Percentiles rank a stretch among this genome's conserved stretches.
Evolutionary conservation across 2,329 filamentous ascomycete genomes (phyloP).

Genomic region (Berkeleyomyces rouxiae): DNA sequence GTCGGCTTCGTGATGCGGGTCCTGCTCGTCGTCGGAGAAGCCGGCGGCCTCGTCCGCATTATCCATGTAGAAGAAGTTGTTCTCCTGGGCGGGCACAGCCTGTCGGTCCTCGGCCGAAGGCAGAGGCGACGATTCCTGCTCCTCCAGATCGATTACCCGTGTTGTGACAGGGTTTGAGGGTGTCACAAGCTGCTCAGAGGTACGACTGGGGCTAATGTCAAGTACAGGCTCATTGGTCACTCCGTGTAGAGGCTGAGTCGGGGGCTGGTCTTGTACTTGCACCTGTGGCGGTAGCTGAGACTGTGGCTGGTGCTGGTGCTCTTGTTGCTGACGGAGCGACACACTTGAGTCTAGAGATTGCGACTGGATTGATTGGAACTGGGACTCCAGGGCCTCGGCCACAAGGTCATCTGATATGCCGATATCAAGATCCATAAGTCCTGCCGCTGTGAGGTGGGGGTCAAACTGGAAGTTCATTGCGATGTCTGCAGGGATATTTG

Average conservation of each 20-base stretch:
- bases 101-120: background rate
- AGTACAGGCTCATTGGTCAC: background rate
- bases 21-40: slow-evolving; percentile 44
- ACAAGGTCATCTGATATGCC: background rate
- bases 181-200: background rate
- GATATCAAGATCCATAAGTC: background rate
- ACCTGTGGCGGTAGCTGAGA: background rate
- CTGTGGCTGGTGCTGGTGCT: background rate
- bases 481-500: background rate
- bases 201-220: background rate
- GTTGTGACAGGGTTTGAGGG: background rate
- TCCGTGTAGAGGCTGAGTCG: no score
- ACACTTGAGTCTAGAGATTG: background rate
- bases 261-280: no score
- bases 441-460: background rate
- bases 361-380: background rate
- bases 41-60: slow-evolving; percentile 47
- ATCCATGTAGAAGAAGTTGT: slow-evolving; percentile 33
- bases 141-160: no score
- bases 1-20: slow-evolving; percentile 23
- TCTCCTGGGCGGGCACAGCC: background rate
- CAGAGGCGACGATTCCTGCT: background rate
- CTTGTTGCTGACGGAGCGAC: background rate
- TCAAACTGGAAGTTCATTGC: background rate
- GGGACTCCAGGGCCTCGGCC: background rate